Evolutionary conservation across 257 asterid species (phyloP), one percentile per base, ranked within the genome.

Genomic region (Linaria vulgaris): DNA sequence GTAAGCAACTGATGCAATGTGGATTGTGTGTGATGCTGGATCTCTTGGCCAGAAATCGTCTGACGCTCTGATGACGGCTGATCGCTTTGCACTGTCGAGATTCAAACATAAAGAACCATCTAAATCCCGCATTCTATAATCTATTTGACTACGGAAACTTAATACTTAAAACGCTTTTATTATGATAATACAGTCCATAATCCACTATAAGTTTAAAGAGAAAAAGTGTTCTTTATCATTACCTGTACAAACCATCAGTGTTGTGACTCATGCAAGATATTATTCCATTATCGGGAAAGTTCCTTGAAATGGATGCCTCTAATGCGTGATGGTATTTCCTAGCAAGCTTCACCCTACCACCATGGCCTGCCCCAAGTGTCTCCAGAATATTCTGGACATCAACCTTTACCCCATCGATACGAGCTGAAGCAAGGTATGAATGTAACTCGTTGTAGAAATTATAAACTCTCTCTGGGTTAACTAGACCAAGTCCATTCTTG

Each of bases 241-340:
- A 90, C 98, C 96, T 91, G 83, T 88, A 88, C 24, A 91, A 80
- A 48, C 92, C 88, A 71, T 88, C 96, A 3, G 95, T 86, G 74
- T 82, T 86, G 80, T 88, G 98, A 71, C 95, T 91, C 96, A 91
- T 91, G 81, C 98, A 91, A 13, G 88, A 86, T 66, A 91, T 91
- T 15, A 91, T 86, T 5, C 98, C 96, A 63, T 88, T 91, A 69
- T 91, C 96, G 13, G 80, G 88, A 41, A 91, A 91, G 10, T 91
- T 88, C 54, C 82, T 71, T 8, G 87, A 64, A 50, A 91, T 80
- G 13, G 98, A 91, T 0, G 92, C 95, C 69, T 91, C 98, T 57
- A 91, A 62, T 6, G 98, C 95, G 64, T 83, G 96, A 71, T 88
- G 96, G 58, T 83, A 91, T 63, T 81, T 88, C 56, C 88, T 78